Percentiles rank a stretch among this genome's conserved stretches.
phyloP scores from a whole-genome alignment of 352 stramenopile genomes.

The Phytophthora palmivora region DNA sequence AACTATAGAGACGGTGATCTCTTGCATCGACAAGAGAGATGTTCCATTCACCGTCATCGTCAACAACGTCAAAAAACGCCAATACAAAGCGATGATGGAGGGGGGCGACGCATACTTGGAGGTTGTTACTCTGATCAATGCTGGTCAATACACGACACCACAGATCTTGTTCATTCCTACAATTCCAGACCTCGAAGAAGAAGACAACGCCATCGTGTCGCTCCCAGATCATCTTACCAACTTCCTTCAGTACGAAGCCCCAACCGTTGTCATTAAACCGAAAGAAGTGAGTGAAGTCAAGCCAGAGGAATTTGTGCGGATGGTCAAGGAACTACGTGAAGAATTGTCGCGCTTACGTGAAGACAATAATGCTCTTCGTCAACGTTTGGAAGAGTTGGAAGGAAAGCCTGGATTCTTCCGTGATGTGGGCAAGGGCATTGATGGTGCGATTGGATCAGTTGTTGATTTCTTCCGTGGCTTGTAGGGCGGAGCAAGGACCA shows the following conservation, averaged over 20 bases:
- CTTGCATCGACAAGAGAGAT: slow-evolving; percentile 14
- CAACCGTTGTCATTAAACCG: not conserved
- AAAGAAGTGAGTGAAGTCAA: not conserved
- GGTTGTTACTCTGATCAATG: slow-evolving; percentile 22
- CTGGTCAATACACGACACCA: slow-evolving; percentile 7
- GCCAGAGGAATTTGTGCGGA: not conserved
- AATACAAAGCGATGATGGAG: slow-evolving; percentile 18
- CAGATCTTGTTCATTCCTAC: slow-evolving; percentile 26
- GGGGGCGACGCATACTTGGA: slow-evolving; percentile 7
- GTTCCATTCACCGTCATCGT: slow-evolving; percentile 28
- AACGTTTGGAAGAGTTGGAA: slow-evolving; percentile 2
- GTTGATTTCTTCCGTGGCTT: not conserved
- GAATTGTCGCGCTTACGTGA: not conserved
- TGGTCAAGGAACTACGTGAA: not conserved
- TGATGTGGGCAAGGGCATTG: not conserved
- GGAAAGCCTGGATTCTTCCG: not conserved
- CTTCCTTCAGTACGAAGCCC: not conserved
- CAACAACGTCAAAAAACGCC: slow-evolving; percentile 28
- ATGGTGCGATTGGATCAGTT: not conserved
- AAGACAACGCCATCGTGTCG: not conserved
- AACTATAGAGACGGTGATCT: slow-evolving; percentile 30
- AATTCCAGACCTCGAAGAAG: not conserved
- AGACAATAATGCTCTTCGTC: not conserved
- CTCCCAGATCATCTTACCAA: not conserved
- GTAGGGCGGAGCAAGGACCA: not conserved